Evolutionary conservation across 495 filamentous ascomycete species (phyloP).

Genomic region (Stereocaulon alpinum): DNA sequence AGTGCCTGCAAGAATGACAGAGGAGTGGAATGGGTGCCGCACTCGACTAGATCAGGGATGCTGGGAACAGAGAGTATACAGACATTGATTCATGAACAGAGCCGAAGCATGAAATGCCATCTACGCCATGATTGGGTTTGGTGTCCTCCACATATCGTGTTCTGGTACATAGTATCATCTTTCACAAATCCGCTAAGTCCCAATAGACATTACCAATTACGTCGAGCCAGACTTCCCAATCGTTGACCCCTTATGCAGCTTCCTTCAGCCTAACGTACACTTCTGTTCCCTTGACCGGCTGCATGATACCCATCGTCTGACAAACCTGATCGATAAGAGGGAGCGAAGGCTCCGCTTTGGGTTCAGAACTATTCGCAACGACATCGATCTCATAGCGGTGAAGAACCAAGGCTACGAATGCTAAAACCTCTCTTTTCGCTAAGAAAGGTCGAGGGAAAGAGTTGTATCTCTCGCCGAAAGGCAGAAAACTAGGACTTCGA

Average conservation of each 20-base stretch:
- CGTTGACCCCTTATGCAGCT: neutral
- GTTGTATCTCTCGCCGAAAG: constrained; percentile 31
- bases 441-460: constrained; percentile 34
- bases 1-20: too few species aligned
- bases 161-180: too few species aligned
- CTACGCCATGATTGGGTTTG: too few species aligned
- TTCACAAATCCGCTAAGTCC: too few species aligned
- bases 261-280: constrained; percentile 3
- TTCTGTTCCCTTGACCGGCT: constrained; percentile 5
- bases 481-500: constrained; percentile 18
- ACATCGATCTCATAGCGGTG: constrained; percentile 22
- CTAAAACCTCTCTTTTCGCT: constrained; percentile 31
- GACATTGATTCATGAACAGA: too few species aligned
- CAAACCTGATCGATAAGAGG: constrained; percentile 4
- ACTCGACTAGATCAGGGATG: too few species aligned
- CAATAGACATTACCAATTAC: too few species aligned
- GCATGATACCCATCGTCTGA: constrained; percentile 6
- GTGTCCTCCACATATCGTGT: too few species aligned
- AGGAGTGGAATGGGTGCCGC: too few species aligned
- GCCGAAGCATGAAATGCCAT: too few species aligned
- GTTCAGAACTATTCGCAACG: neutral
- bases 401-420: constrained; percentile 24
- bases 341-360: neutral
- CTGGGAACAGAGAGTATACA: too few species aligned
- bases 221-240: neutral